These are phyloP conservation scores for Ceratobasidium sp. DNA, from an alignment of 1,284 basidiomycete genomes.

Conservation along the genomic window DNA sequence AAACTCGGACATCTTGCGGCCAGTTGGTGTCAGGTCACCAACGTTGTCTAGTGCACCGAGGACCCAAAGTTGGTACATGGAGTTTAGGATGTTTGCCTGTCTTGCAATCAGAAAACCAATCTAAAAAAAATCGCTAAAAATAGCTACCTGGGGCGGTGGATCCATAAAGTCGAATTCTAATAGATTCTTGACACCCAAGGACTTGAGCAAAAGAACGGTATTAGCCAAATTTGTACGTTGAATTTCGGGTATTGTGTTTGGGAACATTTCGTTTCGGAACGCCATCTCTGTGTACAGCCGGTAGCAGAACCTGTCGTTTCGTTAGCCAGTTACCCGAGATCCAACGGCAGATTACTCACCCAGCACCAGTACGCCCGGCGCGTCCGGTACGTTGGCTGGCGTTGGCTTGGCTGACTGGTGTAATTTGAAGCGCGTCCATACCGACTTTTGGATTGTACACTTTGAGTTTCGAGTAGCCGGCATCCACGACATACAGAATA, in stretches of 20 bases:
- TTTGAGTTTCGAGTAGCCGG: conserved; percentile 96
- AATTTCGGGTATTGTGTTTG: conserved; percentile 97
- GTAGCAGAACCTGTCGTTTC: conserved; percentile 80
- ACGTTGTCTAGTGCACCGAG: conserved; percentile 96
- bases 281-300: conserved; percentile 97
- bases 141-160: conserved; percentile 70
- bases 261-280: conserved; percentile 93
- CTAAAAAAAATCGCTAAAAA: conserved; percentile 4
- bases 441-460: conserved; percentile 99
- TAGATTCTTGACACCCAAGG: conserved; percentile 91
- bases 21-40: conserved; percentile 91
- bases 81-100: conserved; percentile 92
- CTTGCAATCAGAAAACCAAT: conserved; percentile 23
- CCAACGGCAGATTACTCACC: conserved; percentile 58
- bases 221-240: conserved; percentile 97
- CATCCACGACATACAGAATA: conserved; percentile 96
- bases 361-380: conserved; percentile 94
- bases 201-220: conserved; percentile 96
- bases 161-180: conserved; percentile 99
- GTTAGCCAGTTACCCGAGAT: conserved; percentile 33
- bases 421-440: conserved; percentile 99
- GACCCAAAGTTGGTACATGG: conserved; percentile 99
- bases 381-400: conserved; percentile 94
- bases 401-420: conserved; percentile 98
- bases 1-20: conserved; percentile 98